Conservation (phyloP, 352 stramenopile species). For the Pythium oligandrum region DNA sequence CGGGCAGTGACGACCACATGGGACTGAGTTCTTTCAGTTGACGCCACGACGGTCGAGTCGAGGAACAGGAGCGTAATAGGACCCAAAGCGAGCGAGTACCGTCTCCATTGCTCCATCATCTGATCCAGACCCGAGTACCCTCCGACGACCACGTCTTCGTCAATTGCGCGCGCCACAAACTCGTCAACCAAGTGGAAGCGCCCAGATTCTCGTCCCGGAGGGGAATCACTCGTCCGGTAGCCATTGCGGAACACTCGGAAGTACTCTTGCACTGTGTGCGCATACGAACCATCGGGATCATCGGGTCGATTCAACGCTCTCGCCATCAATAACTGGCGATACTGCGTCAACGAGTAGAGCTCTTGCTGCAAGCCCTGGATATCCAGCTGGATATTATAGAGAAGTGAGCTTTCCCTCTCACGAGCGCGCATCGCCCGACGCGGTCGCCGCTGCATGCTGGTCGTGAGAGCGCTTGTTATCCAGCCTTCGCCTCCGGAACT, state of each 20-base stretch:
- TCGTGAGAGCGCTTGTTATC: no score
- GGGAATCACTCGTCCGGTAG: constrained; percentile 23
- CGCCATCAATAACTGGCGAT: constrained; percentile 23
- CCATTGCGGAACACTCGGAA: constrained; percentile 51
- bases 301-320: constrained; percentile 35
- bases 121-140: constrained; percentile 33
- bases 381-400: constrained; percentile 60
- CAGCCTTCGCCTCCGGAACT: no score
- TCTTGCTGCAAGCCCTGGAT: constrained; percentile 39
- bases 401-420: constrained; percentile 44
- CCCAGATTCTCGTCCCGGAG: no score
- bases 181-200: constrained; percentile 2
- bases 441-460: no score
- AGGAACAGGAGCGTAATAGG: constrained; percentile 25
- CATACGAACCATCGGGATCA: constrained; percentile 36
- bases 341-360: constrained; percentile 30
- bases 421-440: constrained; percentile 21
- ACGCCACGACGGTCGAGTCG: constrained; percentile 11
- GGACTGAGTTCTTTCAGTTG: not conserved
- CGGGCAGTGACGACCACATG: constrained; percentile 32
- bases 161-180: constrained; percentile 43
- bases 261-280: constrained; percentile 49
- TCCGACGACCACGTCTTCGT: constrained; percentile 39
- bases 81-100: constrained; percentile 31
- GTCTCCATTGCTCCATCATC: constrained; percentile 45